Base-by-base conservation (phyloP, 2,329 filamentous ascomycete species). In the Diplocarpon rosae region DNA sequence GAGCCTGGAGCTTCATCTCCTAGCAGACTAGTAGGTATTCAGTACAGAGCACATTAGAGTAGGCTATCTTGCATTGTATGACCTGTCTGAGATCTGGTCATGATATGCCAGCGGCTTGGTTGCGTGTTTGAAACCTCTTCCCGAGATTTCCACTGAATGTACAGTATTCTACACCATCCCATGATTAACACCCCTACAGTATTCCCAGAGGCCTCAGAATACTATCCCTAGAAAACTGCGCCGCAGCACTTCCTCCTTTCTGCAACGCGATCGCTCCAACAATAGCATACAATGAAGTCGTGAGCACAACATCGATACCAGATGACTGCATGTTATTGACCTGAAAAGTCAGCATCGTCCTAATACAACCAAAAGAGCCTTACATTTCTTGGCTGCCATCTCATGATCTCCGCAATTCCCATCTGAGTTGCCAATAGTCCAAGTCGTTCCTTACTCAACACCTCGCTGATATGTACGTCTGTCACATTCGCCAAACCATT, bases 241-340 rank as follows among this genome's bases (percentile, higher is more conserved):
- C 82, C 46, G 90, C 88, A 44, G 84, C 75, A 36, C 81, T 79
- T 31, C 83, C 84, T 37, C 92, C 92, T 55, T 84, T 80, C 64
- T 95, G 87, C 59, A 98, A 69, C n/a, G 87, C 81, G 42, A 98
- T 66, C 10, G 92, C 92, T 16, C 92, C 92, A 36, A 96, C 68
- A 44, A 98, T 83, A 37, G 89, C 86, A 62, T 88, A 86, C 44
- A 98, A 58, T 3, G 86, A 78, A 50, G 87, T 80, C 39, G 83
- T 76, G 44, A 94, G 68, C 17, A 96, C 80, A 3, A 80, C 70
- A 20, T 85, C 75, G 24, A 83, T 65, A 53, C 92, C 92, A 0
- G 87, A 95, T 14, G 69, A 67, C 41, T 73, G 63, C 43, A 94
- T 71, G 56, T 88, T 80, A 49, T 80, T 69, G 16, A 79, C 74